Base-by-base conservation (phyloP, 2,329 filamentous ascomycete genomes). In the Pseudogymnoascus sp. region DNA sequence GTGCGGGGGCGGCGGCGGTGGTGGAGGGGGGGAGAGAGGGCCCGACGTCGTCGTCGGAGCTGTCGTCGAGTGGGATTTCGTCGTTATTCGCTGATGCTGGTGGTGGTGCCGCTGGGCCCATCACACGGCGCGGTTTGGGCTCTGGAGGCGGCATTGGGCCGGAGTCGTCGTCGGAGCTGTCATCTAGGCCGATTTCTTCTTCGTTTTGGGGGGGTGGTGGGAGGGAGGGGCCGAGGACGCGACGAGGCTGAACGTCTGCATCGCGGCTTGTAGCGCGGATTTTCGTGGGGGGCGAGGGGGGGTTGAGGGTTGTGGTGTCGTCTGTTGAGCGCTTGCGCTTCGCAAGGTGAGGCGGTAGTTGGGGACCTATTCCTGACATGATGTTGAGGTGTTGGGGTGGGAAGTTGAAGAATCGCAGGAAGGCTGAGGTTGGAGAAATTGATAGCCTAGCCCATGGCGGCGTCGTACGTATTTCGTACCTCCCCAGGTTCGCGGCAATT, bases 341-440 rank as follows among this genome's bases (percentile, higher is more conserved):
- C 35, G 83, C 63, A 43, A 89, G 80, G 66, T 89, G 85, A 4
- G 88, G 81, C 11, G 90, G 89, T 24, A 92, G 75, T 65, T 86
- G 80, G 12, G 90, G 89, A 4, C 89, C 89, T 71, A 90, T 66
- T 6, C 69, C 68, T 64, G 72, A 65, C 72, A 74, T 74, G 3
- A 28, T 67, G 62, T 6, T n/a, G 24, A 37, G n/a, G 10, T 41
- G 61, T 53, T n/a, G 28, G 22, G 31, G 12, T 62, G 19, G 22
- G 12, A 24, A 40, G 19, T 56, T 33, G 19, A 26, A 10, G 22
- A 22, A 6, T 6, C 38, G 40, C n/a, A 31, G 11, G 26, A 61
- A 62, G 19, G 33, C 33, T 60, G 59, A 60, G 14, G 59, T 60
- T 60, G 59, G 33, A 56, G 50, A 56, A 56, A 56, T 60, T 38